Evolutionary conservation across 2,329 filamentous ascomycete species (phyloP), one percentile per base, ranked within the genome.

Genomic region (Mycogone perniciosa): DNA sequence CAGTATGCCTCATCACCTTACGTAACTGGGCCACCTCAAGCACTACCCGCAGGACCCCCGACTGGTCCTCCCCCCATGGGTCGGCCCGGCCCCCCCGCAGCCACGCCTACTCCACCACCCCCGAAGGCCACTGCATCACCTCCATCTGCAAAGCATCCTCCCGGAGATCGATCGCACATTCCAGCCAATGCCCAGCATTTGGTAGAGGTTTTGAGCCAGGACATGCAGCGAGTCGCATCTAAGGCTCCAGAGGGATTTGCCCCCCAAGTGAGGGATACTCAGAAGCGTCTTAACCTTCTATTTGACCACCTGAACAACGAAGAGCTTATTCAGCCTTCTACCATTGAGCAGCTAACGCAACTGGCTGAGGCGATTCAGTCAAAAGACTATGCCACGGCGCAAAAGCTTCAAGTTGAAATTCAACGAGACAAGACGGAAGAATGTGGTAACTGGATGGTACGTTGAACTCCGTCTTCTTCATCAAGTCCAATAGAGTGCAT

Each of bases 221-320:
- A 97, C 60, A 90, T 97, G 82, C 85, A 92, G 61, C 87, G 90
- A 33, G 88, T 99, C 50, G 91, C 91, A 53, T 73, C 84, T 31
- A 86, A 89, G 59, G 93, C 93, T 1, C 93, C 93, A 13, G 76
- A 85, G n/a, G 84, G 85, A 11, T 96, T 93, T 72, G 85, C 88
- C 56, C 79, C 84, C 10, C 91, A 97, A 66, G 90, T 99, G 20
- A 88, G 89, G 61, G 93, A 97, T 66, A 93, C 91, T 2, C 89
- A 96, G 67, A 96, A 96, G 72, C 84, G 93, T 30, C 78, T 99
- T 53, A 88, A 88, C 61, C 84, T 96, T 45, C 75, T 99, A n/a
- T 97, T 96, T 66, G 92, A 99, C 64, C 90, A 96, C 67, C 76
- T 99, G 43, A 99, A 97, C 77, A 97, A 97, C 59, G 87, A 91